Base-by-base conservation (phyloP, 202 grass and related monocot genomes). In the Eragrostis tef region DNA sequence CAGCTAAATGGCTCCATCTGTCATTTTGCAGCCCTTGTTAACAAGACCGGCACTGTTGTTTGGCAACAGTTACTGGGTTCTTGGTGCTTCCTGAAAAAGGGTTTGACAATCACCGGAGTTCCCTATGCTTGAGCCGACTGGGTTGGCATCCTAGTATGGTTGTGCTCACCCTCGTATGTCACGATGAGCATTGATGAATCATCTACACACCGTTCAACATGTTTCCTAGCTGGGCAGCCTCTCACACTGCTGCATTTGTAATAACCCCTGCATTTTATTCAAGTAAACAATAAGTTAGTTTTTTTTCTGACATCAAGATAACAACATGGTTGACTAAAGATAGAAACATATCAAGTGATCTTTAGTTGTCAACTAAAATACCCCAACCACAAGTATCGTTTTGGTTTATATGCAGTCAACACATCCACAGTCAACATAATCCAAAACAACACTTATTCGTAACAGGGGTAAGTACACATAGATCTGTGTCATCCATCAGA, bases 171-270 rank as follows among this genome's bases (percentile, higher is more conserved):
- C 86, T 98, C 96, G 29, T 98, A 98, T 6, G 96, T 95, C 44
- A 98, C 96, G 0, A 90, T 77, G 52, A 98, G 92, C 96, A 98
- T 98, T 19, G 90, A 86, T 0, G 96, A 91, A 71, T 98, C 96
- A 39, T 98, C 96, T 24, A 95, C 79, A 14, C 96, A 98, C 73
- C 96, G 86, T 79, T 98, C 96, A 0, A 98, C 92, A 5, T 98
- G 95, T 75, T 98, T 98, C 80, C 95, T 95, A 11, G 95, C 95
- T 20, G 95, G 92, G 86, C 95, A 98, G 57, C 95, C 95, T 85
- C 95, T 89, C 59, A 98, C 78, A 19, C 92, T 98, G 83, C 95
- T 98, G 81, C 95, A 98, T 79, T 98, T 98, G 70, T 98, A 98
- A 82, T 98, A 98, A 39, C 96, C 96, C 87, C 96, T 98, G 83